Evolutionary conservation across 1,284 basidiomycete species (phyloP), one percentile per base, ranked within the genome.

Genomic region (Ustilago hordei): DNA sequence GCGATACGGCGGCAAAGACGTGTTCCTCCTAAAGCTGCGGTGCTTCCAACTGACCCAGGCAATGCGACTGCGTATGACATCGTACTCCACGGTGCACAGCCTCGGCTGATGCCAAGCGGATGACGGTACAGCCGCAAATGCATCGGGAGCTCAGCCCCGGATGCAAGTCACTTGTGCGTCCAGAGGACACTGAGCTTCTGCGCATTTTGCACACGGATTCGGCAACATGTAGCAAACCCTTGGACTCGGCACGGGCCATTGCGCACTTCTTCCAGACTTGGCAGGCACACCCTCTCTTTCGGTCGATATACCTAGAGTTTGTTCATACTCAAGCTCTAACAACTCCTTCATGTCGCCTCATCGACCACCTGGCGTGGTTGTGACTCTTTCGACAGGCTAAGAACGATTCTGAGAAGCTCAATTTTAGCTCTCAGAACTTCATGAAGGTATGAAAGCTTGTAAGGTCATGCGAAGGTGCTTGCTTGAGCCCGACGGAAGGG

Each of bases 241-340:
- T 56, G 36, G 43, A 23, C 58, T 60, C 43, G 58, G 58, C 58
- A 60, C 47, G 38, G 50, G 58, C 52, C 58, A 60, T 52, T 12
- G 15, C 38, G 36, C 58, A 36, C 38, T 43, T 8, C 31, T 8
- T 34, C 47, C 4, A 50, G 8, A 50, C 48, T 60, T 60, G 58
- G 47, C 58, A 50, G n/a, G 8, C 15, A 11, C 6, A 17, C 31
- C 13, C 32, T n/a, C 5, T 35, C 15, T 19, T 31, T 41, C 54
- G 54, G 54, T 38, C 54, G 54, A 41, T 17, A 28, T 9, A 39
- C 23, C 6, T 31, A 8, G 3, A 6, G 8, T 47, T 19, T n/a
- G 45, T 47, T 8, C 8, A 15, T n/a, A 47, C 19, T 47, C 45
- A 36, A 31, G n/a, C 32, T 54, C 52, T 35, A 23, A 54, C 35